phyloP scores from a whole-genome alignment of 2,329 filamentous ascomycete genomes.

The Arthroderma uncinatum region DNA sequence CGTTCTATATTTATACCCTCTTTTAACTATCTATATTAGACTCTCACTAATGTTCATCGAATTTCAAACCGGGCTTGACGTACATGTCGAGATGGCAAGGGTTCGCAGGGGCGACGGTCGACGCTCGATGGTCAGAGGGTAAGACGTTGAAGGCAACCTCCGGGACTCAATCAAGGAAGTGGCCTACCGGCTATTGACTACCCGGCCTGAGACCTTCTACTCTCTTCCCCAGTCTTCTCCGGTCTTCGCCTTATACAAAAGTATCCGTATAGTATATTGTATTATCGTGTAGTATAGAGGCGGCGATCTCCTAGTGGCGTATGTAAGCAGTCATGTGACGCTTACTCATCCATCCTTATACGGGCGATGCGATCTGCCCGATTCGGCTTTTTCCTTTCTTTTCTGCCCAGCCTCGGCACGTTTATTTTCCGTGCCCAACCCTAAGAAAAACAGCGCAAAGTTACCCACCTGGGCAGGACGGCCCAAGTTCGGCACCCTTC shows the following conservation, averaged over 20 bases:
- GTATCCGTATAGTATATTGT: too few relatives aligned
- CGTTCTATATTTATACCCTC: background rate
- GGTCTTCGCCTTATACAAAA: too few relatives aligned
- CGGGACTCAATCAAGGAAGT: background rate
- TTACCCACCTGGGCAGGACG: too few relatives aligned
- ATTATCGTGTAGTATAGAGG: too few relatives aligned
- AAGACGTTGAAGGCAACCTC: background rate
- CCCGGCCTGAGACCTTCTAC: background rate
- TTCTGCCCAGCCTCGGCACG: background rate
- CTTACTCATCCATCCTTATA: background rate
- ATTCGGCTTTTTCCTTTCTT: too few relatives aligned
- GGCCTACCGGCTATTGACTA: background rate
- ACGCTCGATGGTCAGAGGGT: background rate
- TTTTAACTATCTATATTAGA: background rate
- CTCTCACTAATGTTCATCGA: slow-evolving; percentile 2
- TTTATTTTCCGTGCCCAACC: too few relatives aligned
- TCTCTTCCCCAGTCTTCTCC: background rate
- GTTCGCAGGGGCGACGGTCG: background rate
- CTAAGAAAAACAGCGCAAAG: too few relatives aligned
- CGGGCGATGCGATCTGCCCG: background rate
- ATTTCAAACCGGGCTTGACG: slow-evolving; percentile 1
- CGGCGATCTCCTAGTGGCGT: background rate
- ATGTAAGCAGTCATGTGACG: background rate
- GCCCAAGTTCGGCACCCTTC: background rate
- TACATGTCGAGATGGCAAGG: background rate